A percentile compares a stretch with the other conserved stretches of the same genome.
These are phyloP conservation scores for Schizosaccharomyces japonicus DNA, from an alignment of 805 yeast genomes.

Conservation along the genomic window DNA sequence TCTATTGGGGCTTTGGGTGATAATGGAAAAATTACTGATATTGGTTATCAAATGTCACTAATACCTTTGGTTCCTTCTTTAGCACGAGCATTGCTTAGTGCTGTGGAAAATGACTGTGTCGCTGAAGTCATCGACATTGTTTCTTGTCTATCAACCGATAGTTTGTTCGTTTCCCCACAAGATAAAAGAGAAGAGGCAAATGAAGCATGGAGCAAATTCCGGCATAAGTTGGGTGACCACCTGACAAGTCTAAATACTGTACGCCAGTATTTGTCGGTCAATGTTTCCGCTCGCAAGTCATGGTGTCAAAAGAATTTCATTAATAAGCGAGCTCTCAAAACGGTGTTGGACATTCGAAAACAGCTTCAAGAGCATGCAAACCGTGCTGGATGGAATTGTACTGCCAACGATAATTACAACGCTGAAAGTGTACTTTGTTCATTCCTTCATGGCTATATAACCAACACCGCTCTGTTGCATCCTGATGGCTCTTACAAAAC, in stretches of 20 bases:
- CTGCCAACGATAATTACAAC: conserved; percentile 3
- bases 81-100: conserved; percentile 59
- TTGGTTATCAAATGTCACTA: conserved; percentile 71
- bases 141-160: conserved; percentile 81
- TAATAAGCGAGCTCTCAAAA: conserved; percentile 37
- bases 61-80: conserved; percentile 83
- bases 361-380: conserved; percentile 48
- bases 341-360: conserved; percentile 34
- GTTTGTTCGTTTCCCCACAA: conserved; percentile 56
- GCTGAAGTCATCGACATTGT: conserved; percentile 61
- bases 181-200: conserved; percentile 69
- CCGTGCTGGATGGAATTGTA: conserved; percentile 20
- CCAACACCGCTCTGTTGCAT: conserved; percentile 79
- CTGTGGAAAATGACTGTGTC: conserved; percentile 26
- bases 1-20: conserved; percentile 50
- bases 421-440: conserved; percentile 38
- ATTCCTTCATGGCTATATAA: conserved; percentile 60
- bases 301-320: conserved; percentile 72
- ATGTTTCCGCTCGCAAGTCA: conserved; percentile 27
- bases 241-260: conserved; percentile 68
- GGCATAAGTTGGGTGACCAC: conserved; percentile 42
- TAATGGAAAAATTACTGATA: conserved; percentile 49
- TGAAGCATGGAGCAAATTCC: conserved; percentile 41
- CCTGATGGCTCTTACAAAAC: conserved; percentile 87
- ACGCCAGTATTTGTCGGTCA: conserved; percentile 46